These are phyloP conservation scores for Suillus decipiens DNA, from an alignment of 768 basidiomycete genomes.

Conservation along the genomic window DNA sequence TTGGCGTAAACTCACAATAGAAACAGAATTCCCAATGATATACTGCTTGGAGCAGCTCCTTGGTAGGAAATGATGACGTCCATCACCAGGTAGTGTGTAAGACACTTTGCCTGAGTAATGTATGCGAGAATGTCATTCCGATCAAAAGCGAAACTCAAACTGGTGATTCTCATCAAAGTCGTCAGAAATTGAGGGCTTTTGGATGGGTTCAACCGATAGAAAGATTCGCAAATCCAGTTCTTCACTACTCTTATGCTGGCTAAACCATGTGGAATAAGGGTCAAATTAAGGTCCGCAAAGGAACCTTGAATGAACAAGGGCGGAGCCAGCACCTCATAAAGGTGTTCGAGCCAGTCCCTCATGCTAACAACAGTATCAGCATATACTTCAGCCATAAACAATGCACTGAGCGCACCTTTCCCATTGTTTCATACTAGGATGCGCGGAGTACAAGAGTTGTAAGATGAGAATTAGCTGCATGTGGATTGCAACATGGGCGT, in stretches of 20 bases:
- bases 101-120: conserved; percentile 34
- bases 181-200: conserved; percentile 38
- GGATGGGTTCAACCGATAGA: conserved; percentile 34
- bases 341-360: conserved; percentile 41
- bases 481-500: conserved; percentile 43
- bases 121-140: conserved; percentile 32
- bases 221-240: conserved; percentile 46
- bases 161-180: conserved; percentile 37
- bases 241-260: conserved; percentile 39
- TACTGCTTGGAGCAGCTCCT: conserved; percentile 25
- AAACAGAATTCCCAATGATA: conserved; percentile 36
- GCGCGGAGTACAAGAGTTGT: conserved; percentile 30
- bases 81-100: conserved; percentile 27
- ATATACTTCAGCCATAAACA: too few species aligned
- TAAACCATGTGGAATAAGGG: conserved; percentile 41
- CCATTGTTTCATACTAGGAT: conserved; percentile 3
- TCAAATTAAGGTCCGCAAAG: conserved; percentile 33
- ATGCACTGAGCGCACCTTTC: conserved; percentile 12
- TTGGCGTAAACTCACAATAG: neutral
- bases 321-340: conserved; percentile 55
- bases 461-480: conserved; percentile 52
- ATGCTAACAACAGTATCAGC: neutral
- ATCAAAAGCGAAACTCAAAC: conserved; percentile 43
- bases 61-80: conserved; percentile 35
- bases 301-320: conserved; percentile 49